These are phyloP conservation scores for Theobroma grandiflorum DNA, from an alignment of 441 rosid genomes.

Conservation along the genomic window DNA sequence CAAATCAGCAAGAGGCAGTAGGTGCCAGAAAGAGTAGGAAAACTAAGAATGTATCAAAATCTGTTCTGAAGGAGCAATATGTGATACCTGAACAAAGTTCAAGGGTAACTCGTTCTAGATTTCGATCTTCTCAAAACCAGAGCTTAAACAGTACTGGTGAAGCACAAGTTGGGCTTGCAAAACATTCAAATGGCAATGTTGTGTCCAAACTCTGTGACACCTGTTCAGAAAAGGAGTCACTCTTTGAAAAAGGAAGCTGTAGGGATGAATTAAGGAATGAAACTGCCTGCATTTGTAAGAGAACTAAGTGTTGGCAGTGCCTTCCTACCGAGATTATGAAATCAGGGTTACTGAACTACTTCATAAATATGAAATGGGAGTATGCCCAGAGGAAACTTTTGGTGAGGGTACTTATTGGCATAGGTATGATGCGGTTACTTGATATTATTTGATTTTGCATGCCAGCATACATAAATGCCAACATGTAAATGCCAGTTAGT, in stretches of 20 bases:
- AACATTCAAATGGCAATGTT: conserved; percentile 36
- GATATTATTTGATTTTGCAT: conserved; percentile 23
- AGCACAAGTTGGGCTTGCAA: conserved; percentile 38
- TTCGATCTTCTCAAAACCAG: conserved; percentile 59
- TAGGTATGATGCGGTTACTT: conserved; percentile 59
- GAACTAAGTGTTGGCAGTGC: conserved; percentile 68
- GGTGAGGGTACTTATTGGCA: conserved; percentile 59
- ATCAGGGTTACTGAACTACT: conserved; percentile 57
- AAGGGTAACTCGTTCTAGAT: conserved; percentile 85
- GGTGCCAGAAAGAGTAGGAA: conserved; percentile 58
- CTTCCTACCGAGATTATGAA: conserved; percentile 52
- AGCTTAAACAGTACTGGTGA: conserved; percentile 38
- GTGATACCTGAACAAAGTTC: conserved; percentile 45
- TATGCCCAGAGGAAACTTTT: conserved; percentile 65
- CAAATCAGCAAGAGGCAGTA: conserved; percentile 28
- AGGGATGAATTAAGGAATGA: conserved; percentile 35
- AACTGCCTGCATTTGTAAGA: conserved; percentile 64
- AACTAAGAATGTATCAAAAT: conserved; percentile 48
- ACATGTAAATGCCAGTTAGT: conserved; percentile 14
- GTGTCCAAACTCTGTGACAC: conserved; percentile 33
- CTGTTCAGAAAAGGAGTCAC: conserved; percentile 35
- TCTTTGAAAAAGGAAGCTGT: conserved; percentile 41
- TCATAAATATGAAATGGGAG: conserved; percentile 72
- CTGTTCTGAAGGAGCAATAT: conserved; percentile 50
- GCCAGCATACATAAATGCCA: background rate